Evolutionary conservation across 148 eudicot species (phyloP), one percentile per base, ranked within the genome.

Genomic region (Diospyros kaki): DNA sequence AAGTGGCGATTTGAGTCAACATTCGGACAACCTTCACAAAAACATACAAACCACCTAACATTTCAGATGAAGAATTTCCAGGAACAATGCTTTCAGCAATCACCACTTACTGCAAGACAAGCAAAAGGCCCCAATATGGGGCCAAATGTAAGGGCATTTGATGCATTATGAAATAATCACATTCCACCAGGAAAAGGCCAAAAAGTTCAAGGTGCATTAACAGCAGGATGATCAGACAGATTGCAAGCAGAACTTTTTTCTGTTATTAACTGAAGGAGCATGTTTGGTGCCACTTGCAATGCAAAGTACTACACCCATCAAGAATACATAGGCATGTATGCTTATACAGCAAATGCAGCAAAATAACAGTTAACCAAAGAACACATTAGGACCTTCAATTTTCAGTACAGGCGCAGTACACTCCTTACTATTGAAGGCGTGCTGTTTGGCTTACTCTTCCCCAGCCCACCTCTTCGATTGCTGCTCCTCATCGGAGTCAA

Each of bases 401-500:
- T 45, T 91, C 87, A 94, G 66, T 90, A 90, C 74, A 87, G 74
- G 67, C 95, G 77, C 66, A 90, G 83, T 73, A 82, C 78, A 50
- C 77, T 82, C 71, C 86, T 85, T 13, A 86, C 81, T 45, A 89
- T 76, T 15, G 89, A 81, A 66, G 81, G 89, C 40, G 89, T 59
- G 53, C 76, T 75, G 64, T 80, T 71, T 2, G 86, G 80, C 72
- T 59, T 85, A 66, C 65, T 81, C 72, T 85, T 87, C 44, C 73
- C 75, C 18, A 73, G 17, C 70, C 83, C 77, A 43, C 83, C 89
- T 63, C 88, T 88, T 66, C 95, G 87, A 72, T 87, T 87, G 41
- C 88, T 83, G 48, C 91, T 84, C 79, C 90, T 83, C 90, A 87
- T 15, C 2, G 97, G 97, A 14, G 95, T 84, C 84, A 91, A 64